Conservation (phyloP, 345 rosid genomes). For the Carallia pectinifolia region DNA sequence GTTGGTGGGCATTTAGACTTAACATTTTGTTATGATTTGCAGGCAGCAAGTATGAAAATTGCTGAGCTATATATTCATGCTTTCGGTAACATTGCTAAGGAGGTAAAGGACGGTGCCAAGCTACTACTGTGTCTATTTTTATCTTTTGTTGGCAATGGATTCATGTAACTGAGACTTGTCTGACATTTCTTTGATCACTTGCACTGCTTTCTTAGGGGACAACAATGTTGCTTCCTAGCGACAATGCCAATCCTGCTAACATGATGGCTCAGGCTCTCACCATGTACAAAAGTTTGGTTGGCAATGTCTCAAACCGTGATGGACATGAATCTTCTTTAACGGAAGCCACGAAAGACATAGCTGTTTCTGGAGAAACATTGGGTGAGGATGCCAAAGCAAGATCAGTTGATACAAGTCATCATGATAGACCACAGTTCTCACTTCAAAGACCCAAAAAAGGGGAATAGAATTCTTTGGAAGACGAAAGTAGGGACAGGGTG, state of each 20-base stretch:
- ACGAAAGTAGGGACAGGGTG: not conserved
- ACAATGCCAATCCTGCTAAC: conserved; percentile 61
- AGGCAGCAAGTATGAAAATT: conserved; percentile 88
- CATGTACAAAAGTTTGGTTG: conserved; percentile 69
- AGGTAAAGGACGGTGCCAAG: conserved; percentile 42
- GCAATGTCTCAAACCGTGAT: conserved; percentile 34
- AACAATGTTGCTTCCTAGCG: conserved; percentile 83
- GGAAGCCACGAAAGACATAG: conserved; percentile 22
- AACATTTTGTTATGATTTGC: conserved; percentile 24
- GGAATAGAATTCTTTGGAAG: conserved; percentile 17
- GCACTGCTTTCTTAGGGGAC: conserved; percentile 53
- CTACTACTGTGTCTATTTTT: not conserved
- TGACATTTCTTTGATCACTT: not conserved
- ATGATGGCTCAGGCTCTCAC: conserved; percentile 74
- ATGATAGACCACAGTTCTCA: conserved; percentile 43
- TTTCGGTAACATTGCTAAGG: conserved; percentile 83
- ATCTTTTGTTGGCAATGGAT: not conserved
- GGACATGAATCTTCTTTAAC: conserved; percentile 17
- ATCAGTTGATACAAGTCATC: conserved; percentile 17
- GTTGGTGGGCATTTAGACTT: no score
- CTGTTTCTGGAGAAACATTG: conserved; percentile 26
- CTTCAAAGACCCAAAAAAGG: conserved; percentile 55
- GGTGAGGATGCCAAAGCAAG: conserved; percentile 14
- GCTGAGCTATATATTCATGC: conserved; percentile 88
- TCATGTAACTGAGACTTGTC: conserved; percentile 1